A percentile compares a stretch with the other conserved stretches of the same genome.
phyloP scores from a whole-genome alignment of 108 stramenopile species.

The Conticribra weissflogii region DNA sequence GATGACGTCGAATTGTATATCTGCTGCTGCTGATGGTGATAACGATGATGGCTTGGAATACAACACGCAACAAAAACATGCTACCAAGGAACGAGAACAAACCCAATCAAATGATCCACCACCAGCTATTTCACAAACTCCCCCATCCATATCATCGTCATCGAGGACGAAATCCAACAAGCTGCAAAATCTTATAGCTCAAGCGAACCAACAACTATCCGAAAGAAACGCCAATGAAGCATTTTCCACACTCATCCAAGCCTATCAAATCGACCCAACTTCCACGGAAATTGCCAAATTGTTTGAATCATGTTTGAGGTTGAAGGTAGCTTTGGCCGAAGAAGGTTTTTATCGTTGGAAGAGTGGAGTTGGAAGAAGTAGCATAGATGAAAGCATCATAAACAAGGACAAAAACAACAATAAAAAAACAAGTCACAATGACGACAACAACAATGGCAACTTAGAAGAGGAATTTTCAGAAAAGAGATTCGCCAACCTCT shows the following conservation, averaged over 20 bases:
- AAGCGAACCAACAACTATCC: not conserved
- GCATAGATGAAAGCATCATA: too few species aligned
- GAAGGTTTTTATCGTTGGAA: slow-evolving; percentile 25
- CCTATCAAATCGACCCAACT: slow-evolving; percentile 52
- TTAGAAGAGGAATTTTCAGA: slow-evolving; percentile 8
- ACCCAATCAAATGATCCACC: too few species aligned
- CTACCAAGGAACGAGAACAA: too few species aligned
- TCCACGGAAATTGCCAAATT: slow-evolving; percentile 70
- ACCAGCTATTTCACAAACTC: too few species aligned
- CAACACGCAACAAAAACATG: too few species aligned
- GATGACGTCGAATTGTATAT: too few species aligned
- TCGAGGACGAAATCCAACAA: too few species aligned
- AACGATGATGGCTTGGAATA: too few species aligned
- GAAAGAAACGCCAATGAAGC: slow-evolving; percentile 42
- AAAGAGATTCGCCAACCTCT: slow-evolving; percentile 26
- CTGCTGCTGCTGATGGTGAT: too few species aligned
- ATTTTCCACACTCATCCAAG: slow-evolving; percentile 54
- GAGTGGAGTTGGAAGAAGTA: not conserved
- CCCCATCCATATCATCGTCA: too few species aligned
- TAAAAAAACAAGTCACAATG: not conserved
- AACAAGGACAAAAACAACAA: too few species aligned
- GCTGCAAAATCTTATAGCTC: slow-evolving; percentile 1
- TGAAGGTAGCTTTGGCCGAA: slow-evolving; percentile 31
- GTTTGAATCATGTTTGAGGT: slow-evolving; percentile 48
- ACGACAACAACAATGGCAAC: not conserved